These are phyloP conservation scores for Pseudogymnoascus sp. DNA, from an alignment of 2,329 filamentous ascomycete genomes.

Conservation along the genomic window DNA sequence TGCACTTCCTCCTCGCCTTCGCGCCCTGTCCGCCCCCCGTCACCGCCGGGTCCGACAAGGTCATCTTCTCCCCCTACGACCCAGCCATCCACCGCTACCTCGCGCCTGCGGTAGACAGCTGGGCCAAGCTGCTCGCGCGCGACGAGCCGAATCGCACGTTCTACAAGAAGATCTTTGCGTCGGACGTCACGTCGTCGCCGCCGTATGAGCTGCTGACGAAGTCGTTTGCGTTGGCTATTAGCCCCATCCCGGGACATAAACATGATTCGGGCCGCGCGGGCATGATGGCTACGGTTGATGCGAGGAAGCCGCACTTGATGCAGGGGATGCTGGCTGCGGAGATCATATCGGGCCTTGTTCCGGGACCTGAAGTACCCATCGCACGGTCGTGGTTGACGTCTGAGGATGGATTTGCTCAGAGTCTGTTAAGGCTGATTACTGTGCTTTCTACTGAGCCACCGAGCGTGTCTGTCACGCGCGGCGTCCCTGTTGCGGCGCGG, in stretches of 20 bases:
- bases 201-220: conserved; percentile 77
- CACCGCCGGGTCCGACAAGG: conserved; percentile 40
- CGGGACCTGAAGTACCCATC: conserved; percentile 61
- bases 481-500: background rate
- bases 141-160: conserved; percentile 87
- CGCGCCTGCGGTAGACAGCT: conserved; percentile 77
- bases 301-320: conserved; percentile 80
- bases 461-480: conserved; percentile 35
- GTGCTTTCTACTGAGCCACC: conserved; percentile 42
- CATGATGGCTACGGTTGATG: conserved; percentile 62
- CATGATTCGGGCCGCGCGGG: conserved; percentile 46
- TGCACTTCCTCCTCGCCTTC: conserved; percentile 87
- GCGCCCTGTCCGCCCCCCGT: conserved; percentile 69
- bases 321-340: conserved; percentile 88
- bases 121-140: conserved; percentile 84
- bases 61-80: conserved; percentile 76
- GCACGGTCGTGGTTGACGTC: conserved; percentile 75
- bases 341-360: conserved; percentile 69
- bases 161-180: conserved; percentile 73
- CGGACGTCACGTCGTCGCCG: conserved; percentile 55
- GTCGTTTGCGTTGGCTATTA: conserved; percentile 79
- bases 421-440: conserved; percentile 66
- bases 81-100: conserved; percentile 78
- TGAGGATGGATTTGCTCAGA: conserved; percentile 74
- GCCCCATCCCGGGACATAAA: conserved; percentile 65